Percentiles rank a stretch among this genome's conserved stretches.
phyloP scores from a whole-genome alignment of 2,329 filamentous ascomycete species.

The Fusarium sp. region DNA sequence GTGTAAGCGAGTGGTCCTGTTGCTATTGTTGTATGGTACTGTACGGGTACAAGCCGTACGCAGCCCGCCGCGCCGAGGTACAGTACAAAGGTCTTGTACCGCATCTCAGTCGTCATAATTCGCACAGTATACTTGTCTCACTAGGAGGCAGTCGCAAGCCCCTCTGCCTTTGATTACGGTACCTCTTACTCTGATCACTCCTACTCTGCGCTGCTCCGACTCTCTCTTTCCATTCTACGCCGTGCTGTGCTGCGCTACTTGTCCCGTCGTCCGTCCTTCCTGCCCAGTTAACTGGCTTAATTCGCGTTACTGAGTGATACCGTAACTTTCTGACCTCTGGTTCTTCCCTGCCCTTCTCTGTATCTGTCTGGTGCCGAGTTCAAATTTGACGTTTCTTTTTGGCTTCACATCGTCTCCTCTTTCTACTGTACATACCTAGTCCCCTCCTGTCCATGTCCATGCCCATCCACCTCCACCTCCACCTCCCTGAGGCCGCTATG shows the following conservation, averaged over 20 bases:
- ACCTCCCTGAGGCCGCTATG: conserved; percentile 43
- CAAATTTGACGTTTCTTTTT: conserved; percentile 13
- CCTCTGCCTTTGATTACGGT: conserved; percentile 40
- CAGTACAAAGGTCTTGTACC: conserved; percentile 52
- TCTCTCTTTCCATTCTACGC: conserved; percentile 5
- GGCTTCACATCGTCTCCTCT: conserved; percentile 19
- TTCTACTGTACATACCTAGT: conserved; percentile 18
- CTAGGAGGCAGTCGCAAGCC: conserved; percentile 40
- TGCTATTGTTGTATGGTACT: conserved; percentile 52
- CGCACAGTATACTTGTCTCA: conserved; percentile 53
- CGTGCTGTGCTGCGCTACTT: neutral
- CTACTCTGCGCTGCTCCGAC: conserved; percentile 8
- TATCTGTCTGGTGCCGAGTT: conserved; percentile 10
- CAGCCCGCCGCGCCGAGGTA: conserved; percentile 50
- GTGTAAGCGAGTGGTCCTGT: conserved; percentile 32
- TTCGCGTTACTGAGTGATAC: conserved; percentile 31
- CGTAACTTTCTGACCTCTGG: conserved; percentile 13
- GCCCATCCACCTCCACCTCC: conserved; percentile 35
- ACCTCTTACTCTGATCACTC: conserved; percentile 34
- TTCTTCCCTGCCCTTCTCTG: conserved; percentile 11
- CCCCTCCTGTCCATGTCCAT: conserved; percentile 8
- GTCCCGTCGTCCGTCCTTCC: neutral
- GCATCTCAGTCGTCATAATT: conserved; percentile 5
- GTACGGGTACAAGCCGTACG: conserved; percentile 52
- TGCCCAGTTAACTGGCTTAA: conserved; percentile 36